Percentiles rank a stretch among this genome's conserved stretches.
phyloP scores from a whole-genome alignment of 108 stramenopile genomes.

The Craspedostauros australis region DNA sequence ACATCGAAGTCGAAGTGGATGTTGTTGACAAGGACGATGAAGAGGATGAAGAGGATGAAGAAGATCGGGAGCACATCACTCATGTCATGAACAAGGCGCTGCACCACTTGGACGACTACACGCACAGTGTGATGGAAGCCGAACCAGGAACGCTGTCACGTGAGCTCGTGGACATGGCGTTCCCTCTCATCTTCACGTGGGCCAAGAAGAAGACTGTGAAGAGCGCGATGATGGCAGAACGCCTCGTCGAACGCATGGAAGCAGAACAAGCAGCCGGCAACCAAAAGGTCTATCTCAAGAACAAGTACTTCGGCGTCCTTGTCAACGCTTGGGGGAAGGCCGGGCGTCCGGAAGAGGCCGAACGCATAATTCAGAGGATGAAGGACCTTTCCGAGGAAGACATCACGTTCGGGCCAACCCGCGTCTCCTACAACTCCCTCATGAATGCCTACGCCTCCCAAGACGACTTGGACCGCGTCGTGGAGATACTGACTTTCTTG shows the following conservation, averaged over 20 bases:
- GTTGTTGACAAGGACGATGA: no score
- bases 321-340: constrained; percentile 65
- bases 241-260: constrained; percentile 48
- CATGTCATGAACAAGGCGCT: no score
- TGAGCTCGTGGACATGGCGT: not conserved
- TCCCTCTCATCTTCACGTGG: constrained; percentile 7
- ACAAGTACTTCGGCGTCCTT: constrained; percentile 54
- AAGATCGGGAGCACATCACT: no score
- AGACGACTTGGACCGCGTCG: constrained; percentile 13
- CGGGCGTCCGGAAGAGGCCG: constrained; percentile 44
- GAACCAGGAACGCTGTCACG: constrained; percentile 1
- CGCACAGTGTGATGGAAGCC: no score
- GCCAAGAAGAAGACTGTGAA: constrained; percentile 5
- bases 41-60: no score
- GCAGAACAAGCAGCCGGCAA: constrained; percentile 44
- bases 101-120: no score
- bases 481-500: constrained; percentile 15
- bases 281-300: constrained; percentile 30
- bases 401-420: constrained; percentile 20
- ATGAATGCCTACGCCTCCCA: constrained; percentile 40
- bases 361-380: constrained; percentile 32
- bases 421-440: constrained; percentile 39
- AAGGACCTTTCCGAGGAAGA: not conserved
- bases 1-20: no score
- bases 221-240: constrained; percentile 44